Conservation (phyloP, 2,329 filamentous ascomycete genomes). For the Fusarium kyushuense region DNA sequence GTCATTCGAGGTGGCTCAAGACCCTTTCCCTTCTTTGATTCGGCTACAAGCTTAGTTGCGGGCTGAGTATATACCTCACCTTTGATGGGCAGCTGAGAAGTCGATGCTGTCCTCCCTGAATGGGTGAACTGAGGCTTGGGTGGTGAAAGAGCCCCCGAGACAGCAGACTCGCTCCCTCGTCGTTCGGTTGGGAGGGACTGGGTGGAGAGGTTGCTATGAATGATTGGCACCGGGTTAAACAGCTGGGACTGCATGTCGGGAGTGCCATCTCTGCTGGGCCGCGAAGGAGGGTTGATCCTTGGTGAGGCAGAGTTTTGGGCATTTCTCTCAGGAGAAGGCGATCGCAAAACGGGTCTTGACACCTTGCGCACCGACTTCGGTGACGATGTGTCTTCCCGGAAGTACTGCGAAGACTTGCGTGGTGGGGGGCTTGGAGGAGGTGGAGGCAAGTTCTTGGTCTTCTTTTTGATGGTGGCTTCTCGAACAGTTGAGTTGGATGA, state of each 20-base stretch:
- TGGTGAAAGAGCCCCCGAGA: constrained; percentile 51
- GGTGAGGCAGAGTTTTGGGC: constrained; percentile 46
- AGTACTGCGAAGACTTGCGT: constrained; percentile 71
- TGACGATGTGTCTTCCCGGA: constrained; percentile 56
- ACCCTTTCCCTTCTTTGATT: constrained; percentile 39
- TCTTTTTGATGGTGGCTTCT: constrained; percentile 60
- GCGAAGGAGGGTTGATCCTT: constrained; percentile 61
- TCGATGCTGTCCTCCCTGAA: constrained; percentile 49
- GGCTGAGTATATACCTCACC: constrained; percentile 36
- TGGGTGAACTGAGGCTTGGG: constrained; percentile 52
- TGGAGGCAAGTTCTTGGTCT: constrained; percentile 59
- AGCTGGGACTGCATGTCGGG: constrained; percentile 70
- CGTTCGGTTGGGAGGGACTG: constrained; percentile 61
- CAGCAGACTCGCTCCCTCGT: constrained; percentile 57
- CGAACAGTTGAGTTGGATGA: constrained; percentile 78
- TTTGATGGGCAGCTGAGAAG: constrained; percentile 48
- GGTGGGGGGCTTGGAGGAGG: constrained; percentile 71
- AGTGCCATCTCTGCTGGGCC: constrained; percentile 77
- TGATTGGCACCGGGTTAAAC: constrained; percentile 64
- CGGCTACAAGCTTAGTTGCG: constrained; percentile 17
- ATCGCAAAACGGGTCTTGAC: constrained; percentile 48
- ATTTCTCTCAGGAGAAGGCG: constrained; percentile 52
- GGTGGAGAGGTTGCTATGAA: constrained; percentile 71
- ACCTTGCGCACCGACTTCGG: constrained; percentile 53
- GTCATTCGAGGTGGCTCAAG: constrained; percentile 42